phyloP scores from a whole-genome alignment of 305 asterid genomes.

The Fraxinus latifolia region DNA sequence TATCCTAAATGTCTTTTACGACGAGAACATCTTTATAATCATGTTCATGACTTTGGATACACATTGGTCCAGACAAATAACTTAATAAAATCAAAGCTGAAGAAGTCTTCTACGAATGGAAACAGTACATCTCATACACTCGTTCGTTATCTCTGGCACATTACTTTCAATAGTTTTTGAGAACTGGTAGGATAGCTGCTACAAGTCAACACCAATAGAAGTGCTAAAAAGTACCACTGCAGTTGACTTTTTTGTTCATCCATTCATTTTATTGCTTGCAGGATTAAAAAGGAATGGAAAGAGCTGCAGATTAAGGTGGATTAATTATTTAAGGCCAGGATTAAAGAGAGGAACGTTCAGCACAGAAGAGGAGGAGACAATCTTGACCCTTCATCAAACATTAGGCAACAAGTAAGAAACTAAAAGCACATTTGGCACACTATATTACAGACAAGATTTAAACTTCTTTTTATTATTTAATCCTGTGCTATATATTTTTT shows the following conservation, averaged over 20 bases:
- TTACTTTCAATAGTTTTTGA: slow-evolving; percentile 13
- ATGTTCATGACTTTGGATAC: slow-evolving; percentile 27
- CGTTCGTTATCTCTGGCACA: slow-evolving; percentile 6
- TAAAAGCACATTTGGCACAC: not conserved
- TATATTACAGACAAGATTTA: not conserved
- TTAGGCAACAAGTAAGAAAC: slow-evolving; percentile 82
- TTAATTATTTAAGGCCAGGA: slow-evolving; percentile 80
- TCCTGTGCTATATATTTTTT: not conserved
- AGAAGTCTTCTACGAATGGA: slow-evolving; percentile 16
- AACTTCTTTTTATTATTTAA: not conserved
- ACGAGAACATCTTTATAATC: slow-evolving; percentile 6
- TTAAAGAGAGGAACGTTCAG: slow-evolving; percentile 62
- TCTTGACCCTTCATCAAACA: slow-evolving; percentile 59
- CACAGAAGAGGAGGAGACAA: slow-evolving; percentile 52
- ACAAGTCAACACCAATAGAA: slow-evolving; percentile 26
- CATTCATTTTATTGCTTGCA: slow-evolving; percentile 22
- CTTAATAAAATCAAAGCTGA: not conserved
- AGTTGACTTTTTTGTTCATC: slow-evolving; percentile 17
- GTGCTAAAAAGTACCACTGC: not conserved
- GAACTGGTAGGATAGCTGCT: slow-evolving; percentile 14
- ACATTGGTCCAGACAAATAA: not conserved
- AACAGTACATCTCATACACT: slow-evolving; percentile 8
- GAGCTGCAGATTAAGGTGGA: slow-evolving; percentile 90
- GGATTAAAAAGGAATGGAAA: slow-evolving; percentile 82
- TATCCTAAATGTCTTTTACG: not conserved